Evolutionary conservation across 2,329 filamentous ascomycete genomes (phyloP).

Genomic region (Xylaria sp.): DNA sequence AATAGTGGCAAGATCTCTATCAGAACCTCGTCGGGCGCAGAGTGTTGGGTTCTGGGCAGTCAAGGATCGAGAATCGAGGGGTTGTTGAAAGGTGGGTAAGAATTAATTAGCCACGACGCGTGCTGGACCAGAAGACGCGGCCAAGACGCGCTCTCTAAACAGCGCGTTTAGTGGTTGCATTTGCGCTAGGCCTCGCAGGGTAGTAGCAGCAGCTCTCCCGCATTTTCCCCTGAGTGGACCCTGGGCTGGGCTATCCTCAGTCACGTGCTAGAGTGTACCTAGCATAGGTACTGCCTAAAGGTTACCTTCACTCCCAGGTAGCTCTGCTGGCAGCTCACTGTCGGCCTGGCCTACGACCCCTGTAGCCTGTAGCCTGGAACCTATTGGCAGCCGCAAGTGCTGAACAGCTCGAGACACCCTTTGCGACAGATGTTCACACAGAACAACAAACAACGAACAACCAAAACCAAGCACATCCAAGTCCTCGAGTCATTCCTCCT

Average conservation of each 20-base stretch:
- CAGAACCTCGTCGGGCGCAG: neutral
- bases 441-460: neutral
- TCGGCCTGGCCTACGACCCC: no score
- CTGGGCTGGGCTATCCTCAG: no score
- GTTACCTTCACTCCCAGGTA: constrained; percentile 4
- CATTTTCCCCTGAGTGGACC: neutral
- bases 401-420: neutral
- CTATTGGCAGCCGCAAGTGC: neutral
- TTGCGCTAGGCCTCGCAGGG: constrained; percentile 3
- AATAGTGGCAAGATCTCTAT: neutral
- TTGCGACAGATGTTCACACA: constrained; percentile 11
- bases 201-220: neutral
- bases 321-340: neutral
- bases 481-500: no score
- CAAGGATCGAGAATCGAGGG: constrained; percentile 10
- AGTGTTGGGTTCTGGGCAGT: neutral
- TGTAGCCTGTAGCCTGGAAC: no score
- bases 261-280: constrained; percentile 8
- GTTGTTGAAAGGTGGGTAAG: constrained; percentile 23
- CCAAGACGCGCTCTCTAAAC: constrained; percentile 24
- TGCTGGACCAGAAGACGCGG: constrained; percentile 13
- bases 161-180: constrained; percentile 33
- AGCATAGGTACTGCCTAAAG: no score
- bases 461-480: no score
- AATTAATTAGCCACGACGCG: constrained; percentile 30